Conservation (phyloP, 192 early-diverging fungal species). For the Coemansia sp. region DNA sequence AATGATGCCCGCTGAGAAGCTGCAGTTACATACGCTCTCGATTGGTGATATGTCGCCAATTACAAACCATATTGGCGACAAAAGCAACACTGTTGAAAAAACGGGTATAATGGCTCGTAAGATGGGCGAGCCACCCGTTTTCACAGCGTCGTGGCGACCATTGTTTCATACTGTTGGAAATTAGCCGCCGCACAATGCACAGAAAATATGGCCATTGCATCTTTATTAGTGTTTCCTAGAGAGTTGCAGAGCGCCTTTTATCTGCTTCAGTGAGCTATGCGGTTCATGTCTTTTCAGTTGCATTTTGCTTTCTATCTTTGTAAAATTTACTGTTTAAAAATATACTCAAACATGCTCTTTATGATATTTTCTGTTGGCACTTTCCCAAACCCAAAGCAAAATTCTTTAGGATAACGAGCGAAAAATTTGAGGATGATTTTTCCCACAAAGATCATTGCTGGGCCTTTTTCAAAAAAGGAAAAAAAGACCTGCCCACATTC, state of each 20-base stretch:
- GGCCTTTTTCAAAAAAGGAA: no score
- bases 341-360: not conserved
- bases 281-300: not conserved
- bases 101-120: conserved; percentile 26
- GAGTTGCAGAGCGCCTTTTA: no score
- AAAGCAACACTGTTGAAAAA: not conserved
- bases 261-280: no score
- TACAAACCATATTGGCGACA: not conserved
- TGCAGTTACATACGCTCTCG: conserved; percentile 26
- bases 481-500: not conserved
- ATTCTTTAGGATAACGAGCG: no score
- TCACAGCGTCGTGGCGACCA: conserved; percentile 22
- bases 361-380: not conserved
- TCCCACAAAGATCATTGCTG: no score
- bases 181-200: not conserved
- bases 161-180: conserved; percentile 5
- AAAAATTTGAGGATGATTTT: no score
- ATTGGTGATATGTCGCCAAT: conserved; percentile 11
- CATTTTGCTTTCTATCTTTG: not conserved
- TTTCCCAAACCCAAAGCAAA: no score
- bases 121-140: conserved; percentile 42
- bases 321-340: not conserved
- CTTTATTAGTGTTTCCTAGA: no score
- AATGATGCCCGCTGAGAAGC: conserved; percentile 12
- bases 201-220: not conserved